phyloP scores from a whole-genome alignment of 2,329 filamentous ascomycete species.

The Fusarium verticillioides region DNA sequence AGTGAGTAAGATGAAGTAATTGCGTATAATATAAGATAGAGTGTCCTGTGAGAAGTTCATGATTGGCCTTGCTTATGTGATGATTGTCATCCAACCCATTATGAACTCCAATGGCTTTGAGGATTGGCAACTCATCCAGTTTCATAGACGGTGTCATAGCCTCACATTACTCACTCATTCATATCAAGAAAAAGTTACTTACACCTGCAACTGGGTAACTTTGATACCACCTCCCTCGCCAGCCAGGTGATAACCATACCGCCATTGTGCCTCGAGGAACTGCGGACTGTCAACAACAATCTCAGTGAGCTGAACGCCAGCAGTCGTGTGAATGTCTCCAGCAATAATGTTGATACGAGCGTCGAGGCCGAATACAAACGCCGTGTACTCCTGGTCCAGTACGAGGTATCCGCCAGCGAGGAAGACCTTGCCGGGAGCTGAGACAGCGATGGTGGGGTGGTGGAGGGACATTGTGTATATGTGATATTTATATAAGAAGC shows the following conservation, averaged over 20 bases:
- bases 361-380: slow-evolving; percentile 74
- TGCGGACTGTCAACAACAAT: slow-evolving; percentile 93
- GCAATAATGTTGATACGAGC: slow-evolving; percentile 75
- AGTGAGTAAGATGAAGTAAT: slow-evolving; percentile 28
- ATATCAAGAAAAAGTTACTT: slow-evolving; percentile 55
- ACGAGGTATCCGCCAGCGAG: slow-evolving; percentile 95
- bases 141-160: background rate
- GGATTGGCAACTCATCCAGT: background rate
- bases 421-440: slow-evolving; percentile 95
- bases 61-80: slow-evolving; percentile 1
- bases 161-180: background rate
- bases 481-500: background rate
- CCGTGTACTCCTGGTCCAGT: slow-evolving; percentile 87
- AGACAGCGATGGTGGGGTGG: slow-evolving; percentile 69
- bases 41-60: background rate
- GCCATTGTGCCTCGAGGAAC: slow-evolving; percentile 88
- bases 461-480: slow-evolving; percentile 30
- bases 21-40: background rate
- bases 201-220: slow-evolving; percentile 83
- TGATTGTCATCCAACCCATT: slow-evolving; percentile 2
- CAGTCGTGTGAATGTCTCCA: slow-evolving; percentile 65
- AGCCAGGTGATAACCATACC: slow-evolving; percentile 80
- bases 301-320: slow-evolving; percentile 73
- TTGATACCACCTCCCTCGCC: slow-evolving; percentile 81
- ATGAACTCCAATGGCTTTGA: background rate